A percentile compares a stretch with the other conserved stretches of the same genome.
These are phyloP conservation scores for Nymphaea thermarum DNA, from an alignment of 164 flowering plant genomes.

Conservation along the genomic window DNA sequence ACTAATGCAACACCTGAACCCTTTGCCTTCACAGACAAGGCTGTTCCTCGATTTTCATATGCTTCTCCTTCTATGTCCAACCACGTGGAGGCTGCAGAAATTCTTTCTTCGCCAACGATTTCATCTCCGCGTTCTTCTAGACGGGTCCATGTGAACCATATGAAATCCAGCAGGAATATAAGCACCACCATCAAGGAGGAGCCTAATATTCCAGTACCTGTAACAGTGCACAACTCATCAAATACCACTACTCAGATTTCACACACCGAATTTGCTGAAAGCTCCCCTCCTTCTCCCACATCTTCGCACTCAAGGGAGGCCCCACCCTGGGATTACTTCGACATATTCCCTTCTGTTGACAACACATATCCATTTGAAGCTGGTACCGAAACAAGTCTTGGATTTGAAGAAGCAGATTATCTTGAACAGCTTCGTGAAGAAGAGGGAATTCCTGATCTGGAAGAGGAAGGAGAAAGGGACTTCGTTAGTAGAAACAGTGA, in stretches of 20 bases:
- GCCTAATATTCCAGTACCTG: conserved; percentile 30
- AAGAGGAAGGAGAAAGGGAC: conserved; percentile 41
- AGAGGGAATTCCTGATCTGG: conserved; percentile 51
- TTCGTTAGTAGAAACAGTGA: conserved; percentile 19
- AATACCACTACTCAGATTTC: conserved; percentile 29
- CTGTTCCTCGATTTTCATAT: conserved; percentile 52
- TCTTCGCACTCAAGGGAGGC: conserved; percentile 17
- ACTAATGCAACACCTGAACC: conserved; percentile 72
- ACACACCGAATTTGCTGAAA: conserved; percentile 36
- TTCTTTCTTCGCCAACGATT: conserved; percentile 44
- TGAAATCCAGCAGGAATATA: conserved; percentile 41
- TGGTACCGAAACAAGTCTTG: conserved; percentile 21
- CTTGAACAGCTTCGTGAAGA: conserved; percentile 32
- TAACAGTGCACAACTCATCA: conserved; percentile 34
- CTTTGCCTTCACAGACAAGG: conserved; percentile 46
- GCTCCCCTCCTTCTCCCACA: conserved; percentile 28
- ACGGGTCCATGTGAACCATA: conserved; percentile 43
- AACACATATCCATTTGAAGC: conserved; percentile 48
- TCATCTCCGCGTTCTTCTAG: conserved; percentile 53
- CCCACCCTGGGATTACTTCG: conserved; percentile 87
- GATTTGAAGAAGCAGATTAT: conserved; percentile 31
- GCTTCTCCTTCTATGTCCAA: conserved; percentile 64
- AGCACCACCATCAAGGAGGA: conserved; percentile 63
- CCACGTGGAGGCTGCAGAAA: conserved; percentile 31
- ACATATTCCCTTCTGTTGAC: conserved; percentile 41